Base-by-base conservation (phyloP, 176 grass and related monocot genomes). In the Paspalum vaginatum region DNA sequence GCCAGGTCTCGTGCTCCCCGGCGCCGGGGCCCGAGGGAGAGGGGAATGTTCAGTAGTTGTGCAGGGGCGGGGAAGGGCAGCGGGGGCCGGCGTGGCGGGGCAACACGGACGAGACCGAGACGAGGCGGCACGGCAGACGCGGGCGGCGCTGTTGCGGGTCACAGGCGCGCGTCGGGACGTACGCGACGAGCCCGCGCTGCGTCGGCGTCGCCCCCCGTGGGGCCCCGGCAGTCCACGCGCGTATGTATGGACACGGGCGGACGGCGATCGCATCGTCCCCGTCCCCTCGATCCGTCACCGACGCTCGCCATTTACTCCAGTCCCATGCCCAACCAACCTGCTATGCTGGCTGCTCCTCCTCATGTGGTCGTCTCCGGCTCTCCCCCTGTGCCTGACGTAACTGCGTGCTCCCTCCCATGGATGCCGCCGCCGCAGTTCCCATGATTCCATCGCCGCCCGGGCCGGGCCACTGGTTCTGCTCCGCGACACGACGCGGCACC, bases 301-400 rank as follows among this genome's bases (percentile, higher is more conserved):
- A 72, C 79, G 62, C 68, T 37, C 25, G 61, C 11, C 61, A 51
- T 78, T 65, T 40, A 78, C 60, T 78, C 45, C 60, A 49, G 32
- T n/a, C 32, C 32, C 32, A 32, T 32, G 17, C 15, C 0, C 56
- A 59, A 59, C 56, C 9, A 58, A 43, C 40, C 27, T 63, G 61
- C 61, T 39, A n/a, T n/a, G n/a, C n/a, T n/a, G n/a, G n/a, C n/a
- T n/a, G n/a, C n/a, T n/a, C n/a, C n/a, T n/a, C n/a, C n/a, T n/a
- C n/a, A n/a, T n/a, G n/a, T n/a, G n/a, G n/a, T n/a, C n/a, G n/a
- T n/a, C n/a, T n/a, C n/a, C n/a, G n/a, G n/a, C n/a, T n/a, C n/a
- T n/a, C n/a, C n/a, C n/a, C n/a, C n/a, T n/a, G n/a, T n/a, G n/a
- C n/a, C n/a, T n/a, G n/a, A n/a, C n/a, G n/a, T n/a, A n/a, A n/a